These are phyloP conservation scores for Rosa lucieae DNA, from an alignment of 306 rosid species.

Conservation along the genomic window DNA sequence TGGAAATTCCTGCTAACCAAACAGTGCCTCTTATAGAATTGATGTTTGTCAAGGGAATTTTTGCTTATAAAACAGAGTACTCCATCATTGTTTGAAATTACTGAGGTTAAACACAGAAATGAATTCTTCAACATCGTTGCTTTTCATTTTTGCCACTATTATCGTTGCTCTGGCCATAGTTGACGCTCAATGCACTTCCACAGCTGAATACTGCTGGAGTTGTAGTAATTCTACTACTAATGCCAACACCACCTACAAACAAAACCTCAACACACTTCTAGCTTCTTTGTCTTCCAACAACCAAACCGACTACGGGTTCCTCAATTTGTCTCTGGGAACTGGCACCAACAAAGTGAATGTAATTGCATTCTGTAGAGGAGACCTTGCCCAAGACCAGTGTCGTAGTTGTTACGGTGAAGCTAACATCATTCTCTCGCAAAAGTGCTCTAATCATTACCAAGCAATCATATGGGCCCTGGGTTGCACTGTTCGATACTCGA, in stretches of 20 bases:
- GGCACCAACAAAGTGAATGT: not conserved
- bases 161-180: not conserved
- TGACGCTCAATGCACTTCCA: not conserved
- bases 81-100: not conserved
- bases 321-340: not conserved
- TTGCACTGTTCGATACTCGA: constrained; percentile 8
- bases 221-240: constrained; percentile 1
- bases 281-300: not conserved
- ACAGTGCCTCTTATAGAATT: too few species aligned
- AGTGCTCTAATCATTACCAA: not conserved
- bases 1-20: too few species aligned
- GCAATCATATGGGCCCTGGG: constrained; percentile 2
- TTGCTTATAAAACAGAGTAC: not conserved
- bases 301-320: constrained; percentile 5
- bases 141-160: not conserved
- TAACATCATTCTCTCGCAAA: not conserved
- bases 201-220: constrained; percentile 16
- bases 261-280: constrained; percentile 9
- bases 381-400: not conserved
- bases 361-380: constrained; percentile 17
- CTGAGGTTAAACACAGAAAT: not conserved
- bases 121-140: not conserved
- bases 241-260: not conserved
- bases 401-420: not conserved
- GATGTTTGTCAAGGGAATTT: not conserved